Evolutionary conservation across 179 eudicot genomes (phyloP).

Genomic region (Vitellaria paradoxa): DNA sequence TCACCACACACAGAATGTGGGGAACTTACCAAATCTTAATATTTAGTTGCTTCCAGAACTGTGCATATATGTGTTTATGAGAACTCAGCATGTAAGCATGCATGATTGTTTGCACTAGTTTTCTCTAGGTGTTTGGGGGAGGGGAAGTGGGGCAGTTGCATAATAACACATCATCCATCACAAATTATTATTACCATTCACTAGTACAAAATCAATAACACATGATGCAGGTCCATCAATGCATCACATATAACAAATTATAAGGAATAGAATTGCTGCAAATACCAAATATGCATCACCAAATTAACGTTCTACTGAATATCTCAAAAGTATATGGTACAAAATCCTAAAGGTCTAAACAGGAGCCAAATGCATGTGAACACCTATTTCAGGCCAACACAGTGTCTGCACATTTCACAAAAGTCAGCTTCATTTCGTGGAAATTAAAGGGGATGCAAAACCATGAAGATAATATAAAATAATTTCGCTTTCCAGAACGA

Average conservation of each 20-base stretch:
- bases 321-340: conserved; percentile 9
- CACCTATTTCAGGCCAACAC: neutral
- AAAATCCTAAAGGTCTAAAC: neutral
- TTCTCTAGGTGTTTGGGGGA: too few relatives aligned
- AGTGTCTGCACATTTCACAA: neutral
- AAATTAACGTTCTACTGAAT: neutral
- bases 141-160: too few relatives aligned
- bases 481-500: neutral
- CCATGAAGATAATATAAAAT: neutral
- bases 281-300: neutral
- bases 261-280: neutral
- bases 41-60: too few relatives aligned
- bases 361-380: neutral
- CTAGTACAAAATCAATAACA: neutral
- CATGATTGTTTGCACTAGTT: too few relatives aligned
- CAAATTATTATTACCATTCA: neutral
- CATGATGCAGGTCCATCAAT: neutral
- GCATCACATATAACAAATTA: neutral
- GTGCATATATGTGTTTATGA: too few relatives aligned
- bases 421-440: neutral
- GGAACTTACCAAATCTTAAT: neutral
- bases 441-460: neutral
- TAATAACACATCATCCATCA: too few relatives aligned
- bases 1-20: neutral
- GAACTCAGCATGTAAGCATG: too few relatives aligned